These are phyloP conservation scores for Solanum pimpinellifolium DNA, from an alignment of 257 asterid species.

Conservation along the genomic window DNA sequence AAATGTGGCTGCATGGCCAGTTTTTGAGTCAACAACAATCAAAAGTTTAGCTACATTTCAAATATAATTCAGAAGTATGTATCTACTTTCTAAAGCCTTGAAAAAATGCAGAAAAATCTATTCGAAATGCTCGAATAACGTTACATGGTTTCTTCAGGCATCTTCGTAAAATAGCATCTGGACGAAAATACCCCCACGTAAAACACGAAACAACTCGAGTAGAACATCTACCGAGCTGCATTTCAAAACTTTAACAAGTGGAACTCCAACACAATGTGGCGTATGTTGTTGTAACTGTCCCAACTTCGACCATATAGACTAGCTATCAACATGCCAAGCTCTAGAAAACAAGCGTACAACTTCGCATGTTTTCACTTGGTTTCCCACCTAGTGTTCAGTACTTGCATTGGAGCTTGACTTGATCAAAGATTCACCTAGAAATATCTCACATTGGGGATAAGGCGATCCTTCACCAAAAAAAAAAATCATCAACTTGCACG, in stretches of 20 bases:
- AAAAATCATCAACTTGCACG: neutral
- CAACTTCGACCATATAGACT: neutral
- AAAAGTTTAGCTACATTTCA: neutral
- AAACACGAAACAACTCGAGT: neutral
- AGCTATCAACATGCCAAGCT: neutral
- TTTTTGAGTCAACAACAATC: neutral
- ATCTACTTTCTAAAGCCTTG: no score
- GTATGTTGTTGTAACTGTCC: neutral
- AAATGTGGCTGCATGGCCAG: neutral
- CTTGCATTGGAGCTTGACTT: neutral
- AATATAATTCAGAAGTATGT: neutral
- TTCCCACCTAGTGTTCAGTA: neutral
- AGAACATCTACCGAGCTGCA: neutral
- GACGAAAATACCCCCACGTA: neutral
- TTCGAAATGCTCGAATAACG: neutral
- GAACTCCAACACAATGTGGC: neutral
- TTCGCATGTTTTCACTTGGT: neutral
- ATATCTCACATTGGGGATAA: neutral
- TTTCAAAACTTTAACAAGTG: neutral
- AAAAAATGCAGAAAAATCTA: neutral
- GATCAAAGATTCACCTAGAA: neutral
- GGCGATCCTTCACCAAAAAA: neutral
- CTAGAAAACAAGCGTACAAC: neutral
- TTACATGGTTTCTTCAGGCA: neutral
- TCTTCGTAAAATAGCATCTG: neutral